Base-by-base conservation (phyloP, 345 rosid genomes). In the Boechera divaricarpa region DNA sequence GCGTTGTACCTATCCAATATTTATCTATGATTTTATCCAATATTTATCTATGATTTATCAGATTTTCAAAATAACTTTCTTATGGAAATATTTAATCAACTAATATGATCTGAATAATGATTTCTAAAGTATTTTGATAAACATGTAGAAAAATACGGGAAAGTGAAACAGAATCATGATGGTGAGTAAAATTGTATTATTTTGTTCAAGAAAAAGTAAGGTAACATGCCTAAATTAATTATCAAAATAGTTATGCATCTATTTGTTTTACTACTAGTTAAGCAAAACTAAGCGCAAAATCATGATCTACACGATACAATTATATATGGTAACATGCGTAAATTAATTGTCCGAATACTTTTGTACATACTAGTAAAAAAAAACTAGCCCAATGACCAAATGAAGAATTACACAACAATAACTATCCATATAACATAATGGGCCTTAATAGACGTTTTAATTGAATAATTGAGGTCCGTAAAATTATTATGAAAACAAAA, bases 41-140 rank as follows among this genome's bases (percentile, higher is more conserved):
- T 62, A 69, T 62, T 61, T 32, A 69, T 76, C 18, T 47, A 65
- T 57, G 53, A 67, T 32, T 47, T 75, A 24, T 47, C 58, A 74
- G 42, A 63, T 64, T 62, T 62, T n/a, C 3, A 1, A 1, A 36
- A 33, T 15, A n/a, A 21, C 32, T 38, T 18, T 36, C 7, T 38
- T 6, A 35, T 35, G 2, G 38, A 35, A 6, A 35, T 35, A 35
- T 35, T 35, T 35, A 35, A 4, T 35, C 38, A 35, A 6, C 7
- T 6, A 35, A 6, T 6, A 35, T 35, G 38, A 6, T 31, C 32
- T 31, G 1, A 31, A 3, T 31, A 31, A 31, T 4, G 32, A 31
- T 3, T 31, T 31, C 32, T 31, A 31, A 31, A 31, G 5, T 9
- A 33, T 36, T 21, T 36, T 36, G 39, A 36, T 31, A 21, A 15